These are phyloP conservation scores for Globisporangium acanthophoron DNA, from an alignment of 352 stramenopile genomes.

Conservation along the genomic window DNA sequence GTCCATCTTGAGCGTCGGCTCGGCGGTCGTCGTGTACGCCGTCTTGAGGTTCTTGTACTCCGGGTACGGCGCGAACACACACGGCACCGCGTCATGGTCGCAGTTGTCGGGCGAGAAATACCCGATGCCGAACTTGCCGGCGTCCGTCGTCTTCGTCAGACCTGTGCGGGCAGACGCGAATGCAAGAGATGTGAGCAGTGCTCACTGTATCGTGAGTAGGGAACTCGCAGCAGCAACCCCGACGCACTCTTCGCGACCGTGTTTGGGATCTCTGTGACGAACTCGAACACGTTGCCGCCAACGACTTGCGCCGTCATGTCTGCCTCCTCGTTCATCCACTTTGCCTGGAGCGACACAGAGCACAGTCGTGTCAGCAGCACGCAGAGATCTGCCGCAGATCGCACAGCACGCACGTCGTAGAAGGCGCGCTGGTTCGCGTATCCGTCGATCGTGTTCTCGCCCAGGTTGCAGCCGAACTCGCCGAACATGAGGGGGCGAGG, in stretches of 20 bases:
- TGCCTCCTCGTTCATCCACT: slow-evolving; percentile 80
- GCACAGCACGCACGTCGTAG: slow-evolving; percentile 20
- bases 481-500: slow-evolving; percentile 46
- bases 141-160: slow-evolving; percentile 27
- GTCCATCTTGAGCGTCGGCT: slow-evolving; percentile 27
- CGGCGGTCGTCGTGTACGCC: slow-evolving; percentile 42
- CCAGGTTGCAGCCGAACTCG: slow-evolving; percentile 49
- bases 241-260: slow-evolving; percentile 11
- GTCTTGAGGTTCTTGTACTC: slow-evolving; percentile 45
- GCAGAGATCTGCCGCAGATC: no score
- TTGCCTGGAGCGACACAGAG: slow-evolving; percentile 13
- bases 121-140: slow-evolving; percentile 37
- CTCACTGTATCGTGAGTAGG: no score
- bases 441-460: slow-evolving; percentile 41
- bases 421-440: slow-evolving; percentile 46
- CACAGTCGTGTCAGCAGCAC: no score
- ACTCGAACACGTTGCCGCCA: slow-evolving; percentile 79
- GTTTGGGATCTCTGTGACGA: slow-evolving; percentile 67
- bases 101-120: slow-evolving; percentile 42
- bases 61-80: slow-evolving; percentile 41
- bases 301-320: slow-evolving; percentile 71
- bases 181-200: no score
- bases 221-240: no score
- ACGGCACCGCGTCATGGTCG: slow-evolving; percentile 20
- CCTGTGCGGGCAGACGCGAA: background rate